phyloP scores from a whole-genome alignment of 768 basidiomycete genomes.

The Xanthoconium purpureum region DNA sequence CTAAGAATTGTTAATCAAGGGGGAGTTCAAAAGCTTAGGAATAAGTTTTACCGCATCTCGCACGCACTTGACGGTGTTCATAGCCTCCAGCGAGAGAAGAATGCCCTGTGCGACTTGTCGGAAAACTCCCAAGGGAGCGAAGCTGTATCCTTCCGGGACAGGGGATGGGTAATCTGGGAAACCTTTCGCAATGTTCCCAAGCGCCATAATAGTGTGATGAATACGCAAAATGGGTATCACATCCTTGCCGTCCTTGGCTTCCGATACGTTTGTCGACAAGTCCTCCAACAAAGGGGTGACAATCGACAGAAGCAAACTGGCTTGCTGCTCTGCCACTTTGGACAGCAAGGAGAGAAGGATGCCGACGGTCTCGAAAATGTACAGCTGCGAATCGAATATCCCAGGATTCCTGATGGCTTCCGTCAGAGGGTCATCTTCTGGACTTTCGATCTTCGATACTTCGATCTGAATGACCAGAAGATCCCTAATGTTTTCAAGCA shows the following conservation, averaged over 20 bases:
- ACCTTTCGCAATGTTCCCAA: slow-evolving; percentile 93
- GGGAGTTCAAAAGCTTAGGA: not conserved
- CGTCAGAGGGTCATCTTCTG: slow-evolving; percentile 67
- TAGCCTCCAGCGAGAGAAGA: slow-evolving; percentile 79
- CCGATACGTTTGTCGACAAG: slow-evolving; percentile 54
- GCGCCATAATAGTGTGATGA: slow-evolving; percentile 91
- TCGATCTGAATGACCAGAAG: slow-evolving; percentile 72
- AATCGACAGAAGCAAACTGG: slow-evolving; percentile 66
- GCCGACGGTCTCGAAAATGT: slow-evolving; percentile 91
- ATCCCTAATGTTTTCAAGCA: slow-evolving; percentile 75
- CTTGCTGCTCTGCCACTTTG: slow-evolving; percentile 64
- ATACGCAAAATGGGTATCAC: slow-evolving; percentile 78
- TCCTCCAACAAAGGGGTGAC: slow-evolving; percentile 81
- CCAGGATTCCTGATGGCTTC: slow-evolving; percentile 75
- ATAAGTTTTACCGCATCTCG: slow-evolving; percentile 78
- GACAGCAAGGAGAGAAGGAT: slow-evolving; percentile 76
- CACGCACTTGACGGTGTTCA: slow-evolving; percentile 84
- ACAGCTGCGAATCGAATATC: slow-evolving; percentile 85
- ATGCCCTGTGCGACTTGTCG: slow-evolving; percentile 83
- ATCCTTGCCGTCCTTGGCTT: slow-evolving; percentile 58
- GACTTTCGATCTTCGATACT: slow-evolving; percentile 73
- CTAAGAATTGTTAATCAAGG: slow-evolving; percentile 40
- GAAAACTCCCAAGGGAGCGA: slow-evolving; percentile 77
- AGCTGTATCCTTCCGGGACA: slow-evolving; percentile 59
- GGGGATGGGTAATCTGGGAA: slow-evolving; percentile 88